Percentiles rank a stretch among this genome's conserved stretches.
Evolutionary conservation across 306 rosid genomes (phyloP).

Genomic region (Corylus heterophylla): DNA sequence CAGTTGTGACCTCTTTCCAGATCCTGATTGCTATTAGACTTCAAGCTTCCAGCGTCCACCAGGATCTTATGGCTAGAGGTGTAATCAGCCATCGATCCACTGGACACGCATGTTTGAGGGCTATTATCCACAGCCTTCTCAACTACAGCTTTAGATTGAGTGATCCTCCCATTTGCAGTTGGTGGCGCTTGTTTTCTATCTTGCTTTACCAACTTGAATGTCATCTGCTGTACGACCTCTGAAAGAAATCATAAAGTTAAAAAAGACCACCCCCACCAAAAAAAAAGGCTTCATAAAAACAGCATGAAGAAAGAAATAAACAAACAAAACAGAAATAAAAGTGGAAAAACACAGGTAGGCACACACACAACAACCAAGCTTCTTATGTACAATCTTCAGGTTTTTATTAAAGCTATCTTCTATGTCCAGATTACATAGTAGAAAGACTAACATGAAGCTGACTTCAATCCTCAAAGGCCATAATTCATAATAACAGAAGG

Average conservation of each 20-base stretch:
- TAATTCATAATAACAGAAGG: background rate
- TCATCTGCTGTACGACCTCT: constrained; percentile 52
- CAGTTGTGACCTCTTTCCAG: constrained; percentile 5
- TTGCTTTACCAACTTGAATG: constrained; percentile 40
- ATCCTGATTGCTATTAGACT: constrained; percentile 13
- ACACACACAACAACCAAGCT: background rate
- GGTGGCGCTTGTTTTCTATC: constrained; percentile 26
- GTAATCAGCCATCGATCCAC: constrained; percentile 25
- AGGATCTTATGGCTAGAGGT: constrained; percentile 18
- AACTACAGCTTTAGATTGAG: constrained; percentile 25
- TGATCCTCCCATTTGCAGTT: constrained; percentile 19
- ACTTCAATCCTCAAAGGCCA: background rate
- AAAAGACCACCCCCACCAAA: background rate
- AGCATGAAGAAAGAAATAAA: background rate
- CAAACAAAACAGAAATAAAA: background rate
- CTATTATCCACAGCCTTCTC: constrained; percentile 29
- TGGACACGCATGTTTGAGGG: constrained; percentile 40
- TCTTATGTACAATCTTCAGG: background rate
- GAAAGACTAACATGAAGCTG: background rate
- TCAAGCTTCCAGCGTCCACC: constrained; percentile 13
- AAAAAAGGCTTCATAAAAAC: background rate
- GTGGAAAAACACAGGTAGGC: background rate
- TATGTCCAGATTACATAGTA: background rate
- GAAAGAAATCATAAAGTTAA: constrained; percentile 20
- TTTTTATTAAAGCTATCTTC: background rate